These are phyloP conservation scores for Nyctanthes arbortristis DNA, from an alignment of 257 asterid genomes.

Conservation along the genomic window DNA sequence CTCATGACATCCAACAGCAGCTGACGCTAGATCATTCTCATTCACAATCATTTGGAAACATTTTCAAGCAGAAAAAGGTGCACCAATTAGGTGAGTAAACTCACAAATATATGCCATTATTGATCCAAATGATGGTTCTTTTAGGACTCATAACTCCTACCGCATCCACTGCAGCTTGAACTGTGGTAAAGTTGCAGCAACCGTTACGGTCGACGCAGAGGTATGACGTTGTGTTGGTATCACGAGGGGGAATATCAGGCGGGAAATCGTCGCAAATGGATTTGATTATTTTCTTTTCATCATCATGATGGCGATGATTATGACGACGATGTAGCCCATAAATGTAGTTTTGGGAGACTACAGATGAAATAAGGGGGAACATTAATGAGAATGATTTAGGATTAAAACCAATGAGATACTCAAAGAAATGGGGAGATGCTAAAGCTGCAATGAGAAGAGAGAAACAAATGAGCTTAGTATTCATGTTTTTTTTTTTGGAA, in stretches of 20 bases:
- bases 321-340: too few relatives aligned
- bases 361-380: too few relatives aligned
- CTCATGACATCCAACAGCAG: too few relatives aligned
- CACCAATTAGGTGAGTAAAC: constrained; percentile 3
- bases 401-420: too few relatives aligned
- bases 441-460: constrained; percentile 57
- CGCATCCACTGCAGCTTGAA: constrained; percentile 90
- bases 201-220: constrained; percentile 86
- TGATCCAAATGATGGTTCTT: constrained; percentile 78
- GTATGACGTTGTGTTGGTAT: constrained; percentile 55
- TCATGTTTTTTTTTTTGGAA: constrained; percentile 36
- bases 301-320: constrained; percentile 31
- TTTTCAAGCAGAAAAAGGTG: not conserved
- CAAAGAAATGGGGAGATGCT: constrained; percentile 41
- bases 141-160: constrained; percentile 50
- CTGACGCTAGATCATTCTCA: too few relatives aligned
- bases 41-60: not conserved
- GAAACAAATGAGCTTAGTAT: constrained; percentile 35
- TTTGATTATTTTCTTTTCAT: constrained; percentile 21
- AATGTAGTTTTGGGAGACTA: too few relatives aligned
- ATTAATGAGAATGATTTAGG: constrained; percentile 24
- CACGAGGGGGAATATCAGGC: constrained; percentile 63
- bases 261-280: constrained; percentile 70
- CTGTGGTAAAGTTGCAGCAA: constrained; percentile 86
- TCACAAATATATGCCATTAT: constrained; percentile 81